Evolutionary conservation across 1,139 yeast genomes (phyloP).

Genomic region (Protomyces macrosporus): DNA sequence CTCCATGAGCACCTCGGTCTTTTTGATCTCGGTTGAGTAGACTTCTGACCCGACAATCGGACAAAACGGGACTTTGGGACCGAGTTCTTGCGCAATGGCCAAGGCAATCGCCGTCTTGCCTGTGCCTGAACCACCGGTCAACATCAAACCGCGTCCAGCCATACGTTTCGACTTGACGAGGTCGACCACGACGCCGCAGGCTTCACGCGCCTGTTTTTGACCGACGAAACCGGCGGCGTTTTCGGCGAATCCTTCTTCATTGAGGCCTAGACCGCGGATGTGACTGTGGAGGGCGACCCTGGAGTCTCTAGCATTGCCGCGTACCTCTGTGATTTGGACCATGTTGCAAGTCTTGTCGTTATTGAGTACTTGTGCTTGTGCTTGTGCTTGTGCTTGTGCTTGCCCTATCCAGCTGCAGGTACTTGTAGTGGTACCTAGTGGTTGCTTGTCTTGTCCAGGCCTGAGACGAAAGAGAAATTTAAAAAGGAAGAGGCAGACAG

Average conservation of each 20-base stretch:
- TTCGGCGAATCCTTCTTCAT: slow-evolving; percentile 82
- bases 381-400: too few species aligned
- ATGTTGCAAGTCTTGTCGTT: slow-evolving; percentile 38
- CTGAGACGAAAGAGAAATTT: neutral
- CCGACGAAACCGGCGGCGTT: slow-evolving; percentile 57
- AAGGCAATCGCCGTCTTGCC: slow-evolving; percentile 96
- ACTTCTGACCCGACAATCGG: slow-evolving; percentile 95
- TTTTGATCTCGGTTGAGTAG: slow-evolving; percentile 94
- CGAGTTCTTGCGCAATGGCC: slow-evolving; percentile 93
- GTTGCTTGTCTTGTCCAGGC: neutral
- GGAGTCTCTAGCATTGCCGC: slow-evolving; percentile 54
- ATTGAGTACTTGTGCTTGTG: too few species aligned
- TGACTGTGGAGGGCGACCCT: slow-evolving; percentile 97
- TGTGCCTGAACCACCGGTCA: slow-evolving; percentile 98
- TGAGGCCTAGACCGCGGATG: slow-evolving; percentile 89
- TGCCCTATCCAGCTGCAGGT: too few species aligned
- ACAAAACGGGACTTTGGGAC: slow-evolving; percentile 97
- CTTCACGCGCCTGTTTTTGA: slow-evolving; percentile 90
- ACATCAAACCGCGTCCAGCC: slow-evolving; percentile 91
- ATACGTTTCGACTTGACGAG: slow-evolving; percentile 85
- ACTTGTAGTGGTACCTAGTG: too few species aligned
- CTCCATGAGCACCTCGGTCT: slow-evolving; percentile 96
- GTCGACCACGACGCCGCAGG: slow-evolving; percentile 93
- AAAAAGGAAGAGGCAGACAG: neutral
- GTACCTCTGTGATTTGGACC: slow-evolving; percentile 83